Evolutionary conservation across 306 rosid species (phyloP), one percentile per base, ranked within the genome.

Genomic region (Carpinus fangiana): DNA sequence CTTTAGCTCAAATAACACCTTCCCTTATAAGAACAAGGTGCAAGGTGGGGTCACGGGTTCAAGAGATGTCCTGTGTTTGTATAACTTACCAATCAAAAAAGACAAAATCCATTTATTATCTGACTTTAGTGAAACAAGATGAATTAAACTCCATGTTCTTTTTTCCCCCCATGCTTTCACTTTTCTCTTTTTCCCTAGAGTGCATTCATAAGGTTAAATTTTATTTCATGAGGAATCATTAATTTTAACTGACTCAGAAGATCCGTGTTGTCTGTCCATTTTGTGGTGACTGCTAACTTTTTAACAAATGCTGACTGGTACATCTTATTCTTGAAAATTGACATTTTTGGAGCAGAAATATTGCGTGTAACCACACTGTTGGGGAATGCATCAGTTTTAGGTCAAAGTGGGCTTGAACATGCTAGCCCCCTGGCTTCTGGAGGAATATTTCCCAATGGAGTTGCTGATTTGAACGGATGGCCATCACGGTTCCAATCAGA

Each of bases 261-360:
- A 84, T 87, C 92, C 86, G 81, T 88, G 85, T 84, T 94, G 86
- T 89, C 86, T 89, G 79, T 88, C 91, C 84, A 88, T 91, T 91
- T 84, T 95, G 92, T 88, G 89, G 87, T 95, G 89, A 90, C 98
- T 86, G 85, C 98, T 95, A 93, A 95, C 99, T 81, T 90, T 89
- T 83, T 90, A 90, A 93, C 93, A 81, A 96, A 89, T 96, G 98
- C 98, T 96, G 90, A 94, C 97, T 84, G 98, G 97, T 94, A 92
- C 96, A 90, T 94, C 89, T 93, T 90, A 81, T 90, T 89, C 97
- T 94, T 94, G 98, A 76, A 94, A 92, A 94, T 91, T 94, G 98
- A 91, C 98, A 90, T 96, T 95, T 90, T 90, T 96, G 98, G 98
- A 96, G 98, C 99, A 96, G 99, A 96, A 96, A 93, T 96, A 86